phyloP scores from a whole-genome alignment of 345 rosid genomes.

The Populus alba region DNA sequence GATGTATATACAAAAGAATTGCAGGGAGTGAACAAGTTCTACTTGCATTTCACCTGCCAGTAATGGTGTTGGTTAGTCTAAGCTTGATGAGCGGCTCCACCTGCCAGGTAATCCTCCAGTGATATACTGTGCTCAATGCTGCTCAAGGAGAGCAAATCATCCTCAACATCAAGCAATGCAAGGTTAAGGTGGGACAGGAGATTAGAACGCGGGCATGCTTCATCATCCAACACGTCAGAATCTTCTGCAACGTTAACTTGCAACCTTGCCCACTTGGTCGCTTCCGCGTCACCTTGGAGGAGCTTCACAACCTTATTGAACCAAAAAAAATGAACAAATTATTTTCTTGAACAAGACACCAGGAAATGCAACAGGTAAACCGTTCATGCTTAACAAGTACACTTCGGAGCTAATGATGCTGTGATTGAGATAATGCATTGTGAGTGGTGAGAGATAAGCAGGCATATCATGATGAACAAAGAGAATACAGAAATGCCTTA shows the following conservation, averaged over 20 bases:
- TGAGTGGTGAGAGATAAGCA: not conserved
- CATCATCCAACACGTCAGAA: constrained; percentile 17
- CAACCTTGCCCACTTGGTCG: constrained; percentile 27
- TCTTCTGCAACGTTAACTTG: constrained; percentile 17
- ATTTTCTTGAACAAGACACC: not conserved
- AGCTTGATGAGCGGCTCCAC: constrained; percentile 90
- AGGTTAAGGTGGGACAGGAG: constrained; percentile 29
- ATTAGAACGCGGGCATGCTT: constrained; percentile 7
- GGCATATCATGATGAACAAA: not conserved
- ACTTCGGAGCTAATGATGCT: not conserved
- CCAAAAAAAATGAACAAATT: not conserved
- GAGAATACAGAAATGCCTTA: constrained; percentile 6
- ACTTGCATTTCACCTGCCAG: constrained; percentile 4
- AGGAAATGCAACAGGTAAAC: not conserved
- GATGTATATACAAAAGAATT: constrained; percentile 13
- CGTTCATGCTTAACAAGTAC: not conserved
- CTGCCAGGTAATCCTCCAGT: constrained; percentile 50
- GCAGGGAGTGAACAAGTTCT: not conserved
- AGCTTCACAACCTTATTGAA: constrained; percentile 20
- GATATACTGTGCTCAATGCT: constrained; percentile 50
- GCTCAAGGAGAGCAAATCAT: constrained; percentile 30
- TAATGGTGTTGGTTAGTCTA: constrained; percentile 46
- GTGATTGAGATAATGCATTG: not conserved
- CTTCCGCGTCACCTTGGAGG: constrained; percentile 29
- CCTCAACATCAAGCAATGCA: constrained; percentile 33